Percentiles rank a stretch among this genome's conserved stretches.
These are phyloP conservation scores for Pythium myriotylum DNA, from an alignment of 352 stramenopile species.

Conservation along the genomic window DNA sequence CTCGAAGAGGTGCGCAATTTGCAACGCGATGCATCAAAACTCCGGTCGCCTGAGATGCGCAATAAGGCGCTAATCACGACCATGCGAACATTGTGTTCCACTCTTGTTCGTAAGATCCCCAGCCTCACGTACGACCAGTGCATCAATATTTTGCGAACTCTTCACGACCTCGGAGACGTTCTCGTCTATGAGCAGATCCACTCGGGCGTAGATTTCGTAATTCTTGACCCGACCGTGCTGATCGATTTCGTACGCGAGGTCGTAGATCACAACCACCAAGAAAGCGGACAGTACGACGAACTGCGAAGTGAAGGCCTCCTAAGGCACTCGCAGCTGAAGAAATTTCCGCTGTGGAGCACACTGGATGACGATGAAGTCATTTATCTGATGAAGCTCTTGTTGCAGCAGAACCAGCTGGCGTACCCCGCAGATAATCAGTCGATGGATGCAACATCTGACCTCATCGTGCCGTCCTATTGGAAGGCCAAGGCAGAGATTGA, in stretches of 20 bases:
- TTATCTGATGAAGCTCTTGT: slow-evolving; percentile 33
- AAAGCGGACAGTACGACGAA: background rate
- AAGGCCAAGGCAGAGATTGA: background rate
- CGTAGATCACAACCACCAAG: slow-evolving; percentile 14
- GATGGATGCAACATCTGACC: slow-evolving; percentile 18
- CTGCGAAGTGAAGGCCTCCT: slow-evolving; percentile 6
- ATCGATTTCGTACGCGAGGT: slow-evolving; percentile 33
- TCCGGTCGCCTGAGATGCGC: background rate
- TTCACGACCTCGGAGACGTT: slow-evolving; percentile 24
- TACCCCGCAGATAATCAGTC: slow-evolving; percentile 21
- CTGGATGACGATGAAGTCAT: slow-evolving; percentile 26
- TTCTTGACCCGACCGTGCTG: slow-evolving; percentile 30
- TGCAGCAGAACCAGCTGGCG: slow-evolving; percentile 30
- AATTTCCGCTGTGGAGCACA: slow-evolving; percentile 21
- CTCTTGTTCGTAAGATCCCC: slow-evolving; percentile 10
- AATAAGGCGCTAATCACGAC: background rate
- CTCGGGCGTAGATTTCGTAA: slow-evolving; percentile 9
- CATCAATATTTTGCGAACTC: slow-evolving; percentile 18
- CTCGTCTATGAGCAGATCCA: slow-evolving; percentile 21
- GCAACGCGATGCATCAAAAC: too few relatives aligned
- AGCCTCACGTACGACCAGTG: background rate
- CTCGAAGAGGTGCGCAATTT: too few relatives aligned
- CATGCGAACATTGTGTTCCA: background rate
- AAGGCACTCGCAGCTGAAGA: slow-evolving; percentile 7
- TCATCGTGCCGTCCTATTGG: slow-evolving; percentile 5